Base-by-base conservation (phyloP, 768 basidiomycete species). In the Candolleomyces eurysporus region DNA sequence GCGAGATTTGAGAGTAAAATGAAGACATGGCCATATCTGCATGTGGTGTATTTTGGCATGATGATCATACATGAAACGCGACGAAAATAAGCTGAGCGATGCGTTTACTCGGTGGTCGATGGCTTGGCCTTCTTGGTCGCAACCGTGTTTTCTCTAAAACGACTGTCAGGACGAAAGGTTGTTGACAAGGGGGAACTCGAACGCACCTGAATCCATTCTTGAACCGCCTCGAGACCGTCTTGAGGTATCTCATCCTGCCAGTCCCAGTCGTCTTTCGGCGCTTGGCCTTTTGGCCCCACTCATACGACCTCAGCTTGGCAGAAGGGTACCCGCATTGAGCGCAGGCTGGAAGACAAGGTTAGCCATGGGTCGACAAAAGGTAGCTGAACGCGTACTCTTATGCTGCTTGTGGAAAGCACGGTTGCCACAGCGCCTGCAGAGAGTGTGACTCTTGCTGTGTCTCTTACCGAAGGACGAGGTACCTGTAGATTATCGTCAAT, bases 201-300 rank as follows among this genome's bases (percentile, higher is more conserved):
- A 67, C 83, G 56, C 62, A 92, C 93, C 91, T 87, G 88, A 96
- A 98, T 59, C 96, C 94, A 73, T 97, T 98, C 89, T 98, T 98
- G 90, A 98, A 98, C 68, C 94, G 86, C 74, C 96, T 87, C 69
- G 90, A 88, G 48, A 98, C 96, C 57, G 83, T 76, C 84, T 95
- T 97, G 78, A 98, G 84, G 85, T 94, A 88, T 63, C 82, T 80
- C 95, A 97, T 97, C 72, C 96, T 85, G 66, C 96, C 96, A 66
- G 96, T 96, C 62, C 97, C 97, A 62, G 97, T 98, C 52, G 96
- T 98, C 89, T 96, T 97, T 88, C 96, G 90, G 79, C 97, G 90
- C 88, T 98, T 98, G 58, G 97, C 97, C 86, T 99, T 99, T 75
- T 88, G 84, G 67, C 95, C 94, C 97, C 97, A 98, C 79, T 98